A percentile compares a stretch with the other conserved stretches of the same genome.
phyloP scores from a whole-genome alignment of 2,329 filamentous ascomycete genomes.

The Aspergillus glaucus region DNA sequence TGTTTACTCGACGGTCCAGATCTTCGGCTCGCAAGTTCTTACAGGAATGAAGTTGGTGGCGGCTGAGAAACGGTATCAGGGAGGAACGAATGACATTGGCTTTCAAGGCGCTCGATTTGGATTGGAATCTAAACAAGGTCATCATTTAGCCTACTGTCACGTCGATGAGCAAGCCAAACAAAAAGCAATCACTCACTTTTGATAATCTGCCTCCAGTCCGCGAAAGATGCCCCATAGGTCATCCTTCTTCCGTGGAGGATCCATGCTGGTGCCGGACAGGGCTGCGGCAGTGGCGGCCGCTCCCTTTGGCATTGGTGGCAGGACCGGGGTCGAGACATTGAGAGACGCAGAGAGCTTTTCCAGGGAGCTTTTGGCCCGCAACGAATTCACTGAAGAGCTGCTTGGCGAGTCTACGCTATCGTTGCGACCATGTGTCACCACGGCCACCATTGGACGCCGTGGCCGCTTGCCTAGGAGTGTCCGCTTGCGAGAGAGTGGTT shows the following conservation, averaged over 20 bases:
- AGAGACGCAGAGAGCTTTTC: slow-evolving; percentile 40
- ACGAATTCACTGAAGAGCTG: slow-evolving; percentile 35
- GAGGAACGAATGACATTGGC: slow-evolving; percentile 66
- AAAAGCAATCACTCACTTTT: slow-evolving; percentile 47
- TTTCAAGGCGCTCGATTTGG: slow-evolving; percentile 67
- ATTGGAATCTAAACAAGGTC: slow-evolving; percentile 52
- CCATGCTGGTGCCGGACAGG: slow-evolving; percentile 18
- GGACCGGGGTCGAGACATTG: slow-evolving; percentile 40
- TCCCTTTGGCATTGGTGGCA: slow-evolving; percentile 43
- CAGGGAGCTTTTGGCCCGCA: slow-evolving; percentile 38
- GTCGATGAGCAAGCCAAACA: background rate
- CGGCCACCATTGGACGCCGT: slow-evolving; percentile 35
- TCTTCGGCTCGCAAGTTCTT: slow-evolving; percentile 67
- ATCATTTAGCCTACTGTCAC: background rate
- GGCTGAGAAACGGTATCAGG: slow-evolving; percentile 70
- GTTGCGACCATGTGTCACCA: slow-evolving; percentile 30
- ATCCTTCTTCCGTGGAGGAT: slow-evolving; percentile 55
- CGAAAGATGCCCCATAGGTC: slow-evolving; percentile 65
- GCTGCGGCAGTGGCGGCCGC: slow-evolving; percentile 35
- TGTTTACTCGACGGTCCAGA: slow-evolving; percentile 69
- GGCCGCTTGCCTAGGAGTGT: slow-evolving; percentile 31
- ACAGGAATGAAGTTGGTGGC: slow-evolving; percentile 64
- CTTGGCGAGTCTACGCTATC: slow-evolving; percentile 30
- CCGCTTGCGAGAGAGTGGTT: slow-evolving; percentile 21
- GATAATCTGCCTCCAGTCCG: slow-evolving; percentile 60